Conservation (phyloP, 305 asterid genomes). For the Vinca major region DNA sequence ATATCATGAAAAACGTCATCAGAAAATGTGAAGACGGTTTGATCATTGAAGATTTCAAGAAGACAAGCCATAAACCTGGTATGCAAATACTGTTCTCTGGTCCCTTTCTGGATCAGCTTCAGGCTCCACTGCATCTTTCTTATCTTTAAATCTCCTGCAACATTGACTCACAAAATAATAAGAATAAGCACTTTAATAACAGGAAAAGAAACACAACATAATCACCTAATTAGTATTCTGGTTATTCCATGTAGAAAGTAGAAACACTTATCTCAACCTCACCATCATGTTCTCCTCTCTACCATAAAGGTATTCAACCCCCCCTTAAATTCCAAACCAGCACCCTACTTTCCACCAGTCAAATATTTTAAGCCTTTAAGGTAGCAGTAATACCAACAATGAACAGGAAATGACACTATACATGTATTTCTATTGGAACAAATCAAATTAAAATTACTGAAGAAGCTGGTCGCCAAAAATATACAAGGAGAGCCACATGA, state of each 20-base stretch:
- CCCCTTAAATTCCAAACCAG: constrained; percentile 42
- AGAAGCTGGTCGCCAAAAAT: constrained; percentile 8
- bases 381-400: background rate
- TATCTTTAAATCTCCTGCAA: constrained; percentile 93
- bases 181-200: constrained; percentile 27
- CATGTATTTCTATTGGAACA: background rate
- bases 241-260: constrained; percentile 25
- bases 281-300: constrained; percentile 36
- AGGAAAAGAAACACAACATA: constrained; percentile 18
- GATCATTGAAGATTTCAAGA: constrained; percentile 3
- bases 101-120: constrained; percentile 99
- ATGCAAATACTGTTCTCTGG: constrained; percentile 96
- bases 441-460: background rate
- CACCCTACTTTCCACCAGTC: constrained; percentile 30
- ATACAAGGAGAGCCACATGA: constrained; percentile 1
- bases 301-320: constrained; percentile 39
- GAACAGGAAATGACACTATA: background rate
- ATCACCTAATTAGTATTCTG: constrained; percentile 22
- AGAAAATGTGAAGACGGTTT: background rate
- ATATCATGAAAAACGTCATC: background rate
- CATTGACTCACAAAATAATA: constrained; percentile 42
- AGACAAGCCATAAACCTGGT: constrained; percentile 46
- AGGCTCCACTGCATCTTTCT: constrained; percentile 83
- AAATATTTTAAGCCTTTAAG: constrained; percentile 4
- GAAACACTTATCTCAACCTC: constrained; percentile 46